phyloP scores from a whole-genome alignment of 305 asterid species.

The Rubia peregrina region DNA sequence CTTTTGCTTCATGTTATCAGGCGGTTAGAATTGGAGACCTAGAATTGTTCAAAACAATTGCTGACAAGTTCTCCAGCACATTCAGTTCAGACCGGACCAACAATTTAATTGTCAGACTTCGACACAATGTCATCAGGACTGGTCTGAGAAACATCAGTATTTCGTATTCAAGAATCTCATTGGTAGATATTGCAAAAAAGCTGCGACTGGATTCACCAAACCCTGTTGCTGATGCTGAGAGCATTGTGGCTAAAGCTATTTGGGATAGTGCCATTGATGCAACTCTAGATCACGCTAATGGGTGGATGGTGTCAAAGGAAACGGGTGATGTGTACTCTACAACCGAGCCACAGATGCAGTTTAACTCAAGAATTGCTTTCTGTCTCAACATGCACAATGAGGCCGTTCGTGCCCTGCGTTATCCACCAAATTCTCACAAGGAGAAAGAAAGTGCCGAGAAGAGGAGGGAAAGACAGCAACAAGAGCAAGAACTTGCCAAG shows the following conservation, averaged over 20 bases:
- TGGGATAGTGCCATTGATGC: slow-evolving; percentile 97
- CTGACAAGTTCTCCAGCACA: slow-evolving; percentile 66
- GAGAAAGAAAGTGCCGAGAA: slow-evolving; percentile 87
- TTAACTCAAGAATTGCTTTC: slow-evolving; percentile 85
- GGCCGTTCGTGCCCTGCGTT: slow-evolving; percentile 85
- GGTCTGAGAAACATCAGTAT: slow-evolving; percentile 89
- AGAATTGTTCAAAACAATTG: slow-evolving; percentile 70
- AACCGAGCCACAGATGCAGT: slow-evolving; percentile 81
- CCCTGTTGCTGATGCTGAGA: slow-evolving; percentile 93
- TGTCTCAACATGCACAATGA: slow-evolving; percentile 91
- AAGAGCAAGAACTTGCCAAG: slow-evolving; percentile 94
- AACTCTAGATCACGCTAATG: slow-evolving; percentile 70
- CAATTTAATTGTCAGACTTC: slow-evolving; percentile 75
- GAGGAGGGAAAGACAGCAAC: slow-evolving; percentile 90
- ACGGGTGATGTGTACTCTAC: slow-evolving; percentile 89
- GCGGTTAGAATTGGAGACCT: slow-evolving; percentile 93
- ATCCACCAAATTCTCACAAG: slow-evolving; percentile 83
- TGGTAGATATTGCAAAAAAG: slow-evolving; percentile 76
- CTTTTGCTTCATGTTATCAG: slow-evolving; percentile 29
- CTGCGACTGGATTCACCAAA: slow-evolving; percentile 72
- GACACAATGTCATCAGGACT: slow-evolving; percentile 85
- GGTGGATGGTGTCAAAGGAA: slow-evolving; percentile 91
- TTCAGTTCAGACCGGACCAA: slow-evolving; percentile 72
- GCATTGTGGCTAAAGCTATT: slow-evolving; percentile 84
- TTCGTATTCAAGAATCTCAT: slow-evolving; percentile 80